Evolutionary conservation across 345 rosid species (phyloP), one percentile per base, ranked within the genome.

Genomic region (Sonneratia alba): DNA sequence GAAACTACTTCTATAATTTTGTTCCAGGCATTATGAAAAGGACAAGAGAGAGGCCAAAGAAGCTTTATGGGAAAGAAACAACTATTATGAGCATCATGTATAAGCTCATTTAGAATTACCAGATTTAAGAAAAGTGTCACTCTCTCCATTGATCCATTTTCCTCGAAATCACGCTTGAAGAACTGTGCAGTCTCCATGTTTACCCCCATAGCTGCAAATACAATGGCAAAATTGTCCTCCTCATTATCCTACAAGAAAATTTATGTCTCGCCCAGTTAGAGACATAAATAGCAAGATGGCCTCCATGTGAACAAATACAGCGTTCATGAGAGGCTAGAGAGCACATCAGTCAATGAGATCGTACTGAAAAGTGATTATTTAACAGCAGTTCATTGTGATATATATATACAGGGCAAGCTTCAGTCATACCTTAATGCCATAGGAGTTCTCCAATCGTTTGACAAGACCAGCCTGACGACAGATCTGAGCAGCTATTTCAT

Each of bases 381-480:
- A 57, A 57, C 32, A n/a, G 22, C 63, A n/a, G 32, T 57, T 57
- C 34, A 57, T 22, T 57, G 12, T 22, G 63, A 57, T 42, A 42
- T 42, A 42, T 9, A 42, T 57, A 22, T 10, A 3, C 63, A 57
- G 34, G 32, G 63, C 11, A 57, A 57, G 63, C 14, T 22, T 32
- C 63, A 21, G 7, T 21, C 10, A 40, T 24, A 49, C 27, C 51
- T 81, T 88, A 71, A 88, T 88, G 76, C 87, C 71, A 1, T 64
- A 87, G 72, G 89, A 73, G 80, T 90, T 94, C 81, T 94, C 97
- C 88, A 91, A 74, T 69, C 97, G 90, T 81, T 94, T 94, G 12
- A 94, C 98, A 64, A 94, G 78, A 79, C 98, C 98, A 70, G 97
- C 98, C 77, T 94, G 97, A 37, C 98, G 98, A 84, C 98, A 94